Evolutionary conservation across 805 yeast genomes (phyloP).

Genomic region (Cyberlindnera mycetangii): DNA sequence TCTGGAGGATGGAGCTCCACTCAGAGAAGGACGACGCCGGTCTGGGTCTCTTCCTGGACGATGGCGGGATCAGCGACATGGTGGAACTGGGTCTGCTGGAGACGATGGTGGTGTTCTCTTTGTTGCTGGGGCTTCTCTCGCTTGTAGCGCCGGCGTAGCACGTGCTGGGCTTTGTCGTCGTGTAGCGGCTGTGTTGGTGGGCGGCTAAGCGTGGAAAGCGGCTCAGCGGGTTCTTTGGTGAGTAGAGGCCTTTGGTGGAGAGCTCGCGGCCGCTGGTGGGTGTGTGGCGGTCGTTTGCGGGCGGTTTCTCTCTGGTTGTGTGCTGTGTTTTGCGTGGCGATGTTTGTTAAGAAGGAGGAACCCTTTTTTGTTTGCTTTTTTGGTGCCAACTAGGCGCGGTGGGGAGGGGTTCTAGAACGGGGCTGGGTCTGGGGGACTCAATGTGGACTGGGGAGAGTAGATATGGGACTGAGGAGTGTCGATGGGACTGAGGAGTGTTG

Average conservation of each 20-base stretch:
- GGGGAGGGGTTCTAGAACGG: slow-evolving; percentile 9
- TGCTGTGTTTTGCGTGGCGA: background rate
- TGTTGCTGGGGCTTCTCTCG: too few relatives aligned
- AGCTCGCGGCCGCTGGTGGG: too few relatives aligned
- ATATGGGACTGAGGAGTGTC: background rate
- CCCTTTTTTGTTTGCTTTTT: background rate
- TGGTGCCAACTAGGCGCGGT: background rate
- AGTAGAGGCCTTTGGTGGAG: too few relatives aligned
- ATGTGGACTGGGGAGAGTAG: too few relatives aligned
- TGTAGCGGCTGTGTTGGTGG: too few relatives aligned
- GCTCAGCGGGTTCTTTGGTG: too few relatives aligned
- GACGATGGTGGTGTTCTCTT: background rate
- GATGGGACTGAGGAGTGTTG: background rate
- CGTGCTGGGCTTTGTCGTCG: too few relatives aligned
- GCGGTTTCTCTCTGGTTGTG: too few relatives aligned
- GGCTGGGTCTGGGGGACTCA: background rate
- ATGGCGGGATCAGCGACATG: slow-evolving; percentile 13
- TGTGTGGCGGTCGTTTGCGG: too few relatives aligned
- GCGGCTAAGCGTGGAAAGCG: too few relatives aligned
- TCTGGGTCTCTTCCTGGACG: slow-evolving; percentile 38
- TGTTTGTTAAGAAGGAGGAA: background rate
- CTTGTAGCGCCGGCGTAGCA: too few relatives aligned
- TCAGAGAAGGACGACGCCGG: slow-evolving; percentile 22
- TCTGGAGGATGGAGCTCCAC: slow-evolving; percentile 27
- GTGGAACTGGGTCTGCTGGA: background rate